Conservation (phyloP, 2,329 filamentous ascomycete genomes). For the Herpomyces periplanetae region DNA sequence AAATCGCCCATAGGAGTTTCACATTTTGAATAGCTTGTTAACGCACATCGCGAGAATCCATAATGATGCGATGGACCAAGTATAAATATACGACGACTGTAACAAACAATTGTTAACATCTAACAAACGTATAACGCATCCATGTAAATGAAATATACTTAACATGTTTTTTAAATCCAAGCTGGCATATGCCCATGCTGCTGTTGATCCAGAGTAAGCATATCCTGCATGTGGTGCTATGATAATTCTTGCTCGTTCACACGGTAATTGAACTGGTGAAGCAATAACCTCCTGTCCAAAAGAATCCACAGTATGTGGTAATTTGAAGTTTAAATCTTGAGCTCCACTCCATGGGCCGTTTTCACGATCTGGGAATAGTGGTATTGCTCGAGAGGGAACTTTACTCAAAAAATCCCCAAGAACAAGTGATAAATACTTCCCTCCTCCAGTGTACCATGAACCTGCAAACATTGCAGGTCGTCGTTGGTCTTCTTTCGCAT, state of each 20-base stretch:
- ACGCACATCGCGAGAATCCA: slow-evolving; percentile 32
- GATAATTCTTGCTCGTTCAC: slow-evolving; percentile 34
- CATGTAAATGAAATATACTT: slow-evolving; percentile 5
- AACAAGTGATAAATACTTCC: slow-evolving; percentile 18
- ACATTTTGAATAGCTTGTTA: slow-evolving; percentile 29
- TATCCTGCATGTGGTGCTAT: slow-evolving; percentile 96
- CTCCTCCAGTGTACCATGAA: slow-evolving; percentile 38
- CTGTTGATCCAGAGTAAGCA: slow-evolving; percentile 54
- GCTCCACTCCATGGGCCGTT: too few species aligned
- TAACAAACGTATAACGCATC: slow-evolving; percentile 1
- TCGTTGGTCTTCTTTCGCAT: too few species aligned
- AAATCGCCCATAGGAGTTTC: slow-evolving; percentile 34
- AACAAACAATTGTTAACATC: not conserved
- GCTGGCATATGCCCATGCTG: slow-evolving; percentile 71
- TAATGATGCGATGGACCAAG: slow-evolving; percentile 72
- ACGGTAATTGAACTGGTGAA: slow-evolving; percentile 14
- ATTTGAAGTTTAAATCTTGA: too few species aligned
- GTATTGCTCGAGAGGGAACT: slow-evolving; percentile 26
- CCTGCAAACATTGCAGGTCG: too few species aligned
- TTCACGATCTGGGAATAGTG: slow-evolving; percentile 11
- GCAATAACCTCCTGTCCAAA: too few species aligned
- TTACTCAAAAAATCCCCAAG: slow-evolving; percentile 32
- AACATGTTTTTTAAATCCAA: slow-evolving; percentile 40
- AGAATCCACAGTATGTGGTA: too few species aligned
- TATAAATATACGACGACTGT: slow-evolving; percentile 48